Conservation (phyloP, 2,329 filamentous ascomycete genomes). For the Exophiala bonariae region DNA sequence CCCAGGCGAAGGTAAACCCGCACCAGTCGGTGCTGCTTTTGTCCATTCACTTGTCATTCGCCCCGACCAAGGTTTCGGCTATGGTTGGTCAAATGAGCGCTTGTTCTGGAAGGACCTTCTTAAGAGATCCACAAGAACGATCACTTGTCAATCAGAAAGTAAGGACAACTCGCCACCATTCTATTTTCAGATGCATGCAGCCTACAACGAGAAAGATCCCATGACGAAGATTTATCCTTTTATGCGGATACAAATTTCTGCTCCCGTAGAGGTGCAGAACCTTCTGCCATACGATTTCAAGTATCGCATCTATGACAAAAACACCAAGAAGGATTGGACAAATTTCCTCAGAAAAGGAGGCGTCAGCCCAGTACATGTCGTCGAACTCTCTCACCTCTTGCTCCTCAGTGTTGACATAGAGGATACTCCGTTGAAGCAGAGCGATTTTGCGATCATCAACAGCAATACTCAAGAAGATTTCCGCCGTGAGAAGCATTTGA, state of each 20-base stretch:
- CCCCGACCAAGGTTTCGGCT: slow-evolving; percentile 94
- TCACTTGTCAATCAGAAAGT: slow-evolving; percentile 84
- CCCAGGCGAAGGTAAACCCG: slow-evolving; percentile 84
- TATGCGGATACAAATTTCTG: slow-evolving; percentile 89
- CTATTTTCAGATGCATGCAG: slow-evolving; percentile 93
- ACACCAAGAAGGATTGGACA: slow-evolving; percentile 97
- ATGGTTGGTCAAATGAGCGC: slow-evolving; percentile 87
- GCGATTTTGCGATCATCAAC: slow-evolving; percentile 97
- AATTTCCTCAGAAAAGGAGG: slow-evolving; percentile 97
- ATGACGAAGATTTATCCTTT: slow-evolving; percentile 84
- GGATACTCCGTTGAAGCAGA: slow-evolving; percentile 89
- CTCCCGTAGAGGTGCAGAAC: slow-evolving; percentile 92
- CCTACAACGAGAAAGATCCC: slow-evolving; percentile 80
- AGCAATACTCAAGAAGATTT: slow-evolving; percentile 85
- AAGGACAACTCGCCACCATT: slow-evolving; percentile 78
- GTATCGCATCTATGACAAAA: slow-evolving; percentile 98
- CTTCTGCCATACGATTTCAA: slow-evolving; percentile 97
- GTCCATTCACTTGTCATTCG: slow-evolving; percentile 85
- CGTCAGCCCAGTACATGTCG: slow-evolving; percentile 94
- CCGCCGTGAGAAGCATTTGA: slow-evolving; percentile 73
- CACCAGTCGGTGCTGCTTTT: slow-evolving; percentile 87
- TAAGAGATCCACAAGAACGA: slow-evolving; percentile 77
- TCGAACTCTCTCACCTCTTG: slow-evolving; percentile 90
- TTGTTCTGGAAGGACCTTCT: slow-evolving; percentile 92
- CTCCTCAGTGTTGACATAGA: slow-evolving; percentile 95